Conservation (phyloP, 805 yeast genomes). For the Candida methanosorbosa region DNA sequence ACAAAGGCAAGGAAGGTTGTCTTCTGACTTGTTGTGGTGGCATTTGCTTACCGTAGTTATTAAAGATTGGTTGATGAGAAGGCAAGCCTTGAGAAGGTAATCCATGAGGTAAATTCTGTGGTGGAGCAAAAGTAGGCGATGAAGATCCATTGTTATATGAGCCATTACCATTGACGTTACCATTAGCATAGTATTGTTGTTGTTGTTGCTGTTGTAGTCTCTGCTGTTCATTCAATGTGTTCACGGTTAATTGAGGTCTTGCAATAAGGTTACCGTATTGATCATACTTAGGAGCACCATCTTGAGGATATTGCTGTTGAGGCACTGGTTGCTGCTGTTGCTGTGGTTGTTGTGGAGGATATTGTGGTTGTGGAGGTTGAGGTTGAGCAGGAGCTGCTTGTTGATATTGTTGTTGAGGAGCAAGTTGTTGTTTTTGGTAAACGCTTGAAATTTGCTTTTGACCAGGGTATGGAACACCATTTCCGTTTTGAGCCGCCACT, state of each 20-base stretch:
- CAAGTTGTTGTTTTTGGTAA: constrained; percentile 13
- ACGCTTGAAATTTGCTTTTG: constrained; percentile 12
- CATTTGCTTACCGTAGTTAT: constrained; percentile 11
- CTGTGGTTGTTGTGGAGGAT: neutral
- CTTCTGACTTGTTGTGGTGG: constrained; percentile 14
- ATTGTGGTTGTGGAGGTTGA: constrained; percentile 2
- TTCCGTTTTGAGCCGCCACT: neutral
- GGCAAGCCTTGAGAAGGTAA: constrained; percentile 27
- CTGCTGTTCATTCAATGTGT: neutral
- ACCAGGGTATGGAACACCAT: neutral
- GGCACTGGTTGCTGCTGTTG: no score
- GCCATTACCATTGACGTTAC: neutral
- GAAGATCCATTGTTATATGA: constrained; percentile 11
- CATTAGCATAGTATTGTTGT: constrained; percentile 1
- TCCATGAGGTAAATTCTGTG: constrained; percentile 24
- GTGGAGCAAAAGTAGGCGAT: constrained; percentile 20
- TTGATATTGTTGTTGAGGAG: constrained; percentile 8
- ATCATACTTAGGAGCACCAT: constrained; percentile 6
- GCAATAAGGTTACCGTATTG: constrained; percentile 11
- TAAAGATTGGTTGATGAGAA: constrained; percentile 18
- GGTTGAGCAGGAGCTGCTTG: constrained; percentile 12
- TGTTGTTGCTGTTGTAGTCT: constrained; percentile 8
- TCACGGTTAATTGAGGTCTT: constrained; percentile 1
- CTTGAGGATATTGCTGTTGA: neutral
- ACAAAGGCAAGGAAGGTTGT: constrained; percentile 18